phyloP scores from a whole-genome alignment of 176 grass and related monocot species.

The Bonia amplexicaulis region DNA sequence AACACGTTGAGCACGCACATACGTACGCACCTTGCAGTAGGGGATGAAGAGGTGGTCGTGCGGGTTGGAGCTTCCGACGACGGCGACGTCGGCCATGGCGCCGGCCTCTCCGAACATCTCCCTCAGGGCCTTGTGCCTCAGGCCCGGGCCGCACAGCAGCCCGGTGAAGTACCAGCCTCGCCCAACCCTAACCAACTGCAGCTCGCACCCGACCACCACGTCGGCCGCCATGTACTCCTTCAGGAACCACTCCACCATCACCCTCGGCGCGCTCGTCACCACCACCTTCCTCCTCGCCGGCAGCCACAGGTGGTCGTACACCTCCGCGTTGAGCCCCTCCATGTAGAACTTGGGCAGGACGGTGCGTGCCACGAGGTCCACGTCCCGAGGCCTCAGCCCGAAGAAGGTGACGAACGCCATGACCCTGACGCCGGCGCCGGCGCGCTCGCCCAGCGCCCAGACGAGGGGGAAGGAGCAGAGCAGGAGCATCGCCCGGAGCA shows the following conservation, averaged over 20 bases:
- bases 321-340: slow-evolving; percentile 57
- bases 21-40: slow-evolving; percentile 61
- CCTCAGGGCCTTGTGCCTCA: slow-evolving; percentile 21
- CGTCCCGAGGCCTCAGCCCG: slow-evolving; percentile 44
- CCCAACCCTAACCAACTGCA: slow-evolving; percentile 39
- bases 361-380: slow-evolving; percentile 55
- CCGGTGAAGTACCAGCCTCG: slow-evolving; percentile 56
- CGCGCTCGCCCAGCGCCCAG: slow-evolving; percentile 42
- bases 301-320: slow-evolving; percentile 41
- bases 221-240: slow-evolving; percentile 58
- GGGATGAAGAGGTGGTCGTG: slow-evolving; percentile 33
- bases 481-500: slow-evolving; percentile 54
- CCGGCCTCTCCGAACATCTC: slow-evolving; percentile 17
- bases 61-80: slow-evolving; percentile 27
- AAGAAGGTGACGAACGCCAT: slow-evolving; percentile 75
- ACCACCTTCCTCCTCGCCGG: slow-evolving; percentile 39
- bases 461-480: slow-evolving; percentile 50
- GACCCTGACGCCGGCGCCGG: slow-evolving; percentile 31
- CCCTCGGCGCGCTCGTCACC: slow-evolving; percentile 54
- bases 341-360: slow-evolving; percentile 80
- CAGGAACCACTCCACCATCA: slow-evolving; percentile 78
- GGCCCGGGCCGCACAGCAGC: slow-evolving; percentile 7
- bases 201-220: slow-evolving; percentile 50
- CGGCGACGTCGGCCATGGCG: slow-evolving; percentile 39
- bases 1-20: not conserved